phyloP scores from a whole-genome alignment of 345 rosid species.

The Durio zibethinus region DNA sequence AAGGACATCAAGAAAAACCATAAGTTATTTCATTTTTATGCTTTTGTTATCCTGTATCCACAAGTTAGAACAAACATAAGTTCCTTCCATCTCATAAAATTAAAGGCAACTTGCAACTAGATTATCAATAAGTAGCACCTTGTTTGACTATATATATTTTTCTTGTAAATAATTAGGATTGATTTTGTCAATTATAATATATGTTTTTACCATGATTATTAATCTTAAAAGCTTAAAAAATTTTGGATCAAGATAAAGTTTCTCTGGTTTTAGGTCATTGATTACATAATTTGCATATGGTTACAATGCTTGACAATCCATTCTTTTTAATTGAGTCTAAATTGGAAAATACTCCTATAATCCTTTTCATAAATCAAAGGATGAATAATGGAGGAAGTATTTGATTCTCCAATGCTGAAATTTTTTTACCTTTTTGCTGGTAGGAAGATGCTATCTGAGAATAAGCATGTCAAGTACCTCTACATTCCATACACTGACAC shows the following conservation, averaged over 20 bases:
- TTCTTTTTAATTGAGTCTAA: neutral
- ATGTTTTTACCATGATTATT: neutral
- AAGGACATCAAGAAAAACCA: conserved; percentile 86
- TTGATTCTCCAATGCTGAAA: conserved; percentile 6
- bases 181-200: neutral
- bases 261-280: neutral
- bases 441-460: conserved; percentile 81
- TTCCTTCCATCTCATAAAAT: neutral
- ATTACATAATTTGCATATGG: neutral
- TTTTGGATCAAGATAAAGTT: neutral
- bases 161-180: neutral
- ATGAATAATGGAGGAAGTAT: neutral
- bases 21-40: conserved; percentile 47
- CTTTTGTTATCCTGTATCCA: neutral
- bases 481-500: conserved; percentile 80
- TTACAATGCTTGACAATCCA: conserved; percentile 1
- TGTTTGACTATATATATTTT: neutral
- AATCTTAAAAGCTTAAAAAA: neutral
- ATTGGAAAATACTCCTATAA: neutral
- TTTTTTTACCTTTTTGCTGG: conserved; percentile 17
- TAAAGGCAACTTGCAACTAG: neutral
- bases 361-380: neutral
- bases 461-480: conserved; percentile 93
- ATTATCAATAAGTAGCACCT: neutral
- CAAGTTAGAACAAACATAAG: neutral